Conservation (phyloP, 1,284 basidiomycete species). For the Athelia sp. region DNA sequence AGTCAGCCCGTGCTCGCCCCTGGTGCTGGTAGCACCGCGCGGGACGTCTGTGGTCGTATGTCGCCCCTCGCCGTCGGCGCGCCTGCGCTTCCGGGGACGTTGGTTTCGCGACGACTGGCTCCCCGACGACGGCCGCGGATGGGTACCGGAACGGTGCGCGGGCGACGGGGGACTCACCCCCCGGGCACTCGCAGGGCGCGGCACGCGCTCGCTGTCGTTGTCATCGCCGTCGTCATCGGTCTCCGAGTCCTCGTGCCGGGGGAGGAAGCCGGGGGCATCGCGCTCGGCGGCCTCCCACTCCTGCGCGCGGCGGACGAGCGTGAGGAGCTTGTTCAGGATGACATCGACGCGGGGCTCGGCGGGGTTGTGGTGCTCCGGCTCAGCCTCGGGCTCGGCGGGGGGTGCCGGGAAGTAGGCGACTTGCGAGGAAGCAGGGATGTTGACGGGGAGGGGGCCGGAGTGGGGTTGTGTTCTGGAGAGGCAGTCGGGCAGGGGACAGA, state of each 20-base stretch:
- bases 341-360: constrained; percentile 43
- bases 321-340: constrained; percentile 56
- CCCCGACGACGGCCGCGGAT: not conserved
- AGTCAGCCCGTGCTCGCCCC: constrained; percentile 8
- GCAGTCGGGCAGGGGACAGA: constrained; percentile 30
- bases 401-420: constrained; percentile 28
- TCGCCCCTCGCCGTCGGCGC: constrained; percentile 3
- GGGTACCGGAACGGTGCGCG: not conserved
- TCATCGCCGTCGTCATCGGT: constrained; percentile 17
- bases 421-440: constrained; percentile 28
- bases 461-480: constrained; percentile 12
- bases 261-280: constrained; percentile 2
- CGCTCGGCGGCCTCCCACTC: constrained; percentile 16
- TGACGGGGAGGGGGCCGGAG: constrained; percentile 11
- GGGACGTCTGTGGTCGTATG: constrained; percentile 3
- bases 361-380: constrained; percentile 7
- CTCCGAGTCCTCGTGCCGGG: no score
- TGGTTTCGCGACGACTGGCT: constrained; percentile 2
- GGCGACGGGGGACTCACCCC: constrained; percentile 16
- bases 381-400: constrained; percentile 18
- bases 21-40: no score
- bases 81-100: constrained; percentile 5
- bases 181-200: no score
- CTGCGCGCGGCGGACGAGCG: constrained; percentile 31
- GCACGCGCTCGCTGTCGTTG: constrained; percentile 22